Conservation (phyloP, 202 grass and related monocot genomes). For the Digitaria exilis region DNA sequence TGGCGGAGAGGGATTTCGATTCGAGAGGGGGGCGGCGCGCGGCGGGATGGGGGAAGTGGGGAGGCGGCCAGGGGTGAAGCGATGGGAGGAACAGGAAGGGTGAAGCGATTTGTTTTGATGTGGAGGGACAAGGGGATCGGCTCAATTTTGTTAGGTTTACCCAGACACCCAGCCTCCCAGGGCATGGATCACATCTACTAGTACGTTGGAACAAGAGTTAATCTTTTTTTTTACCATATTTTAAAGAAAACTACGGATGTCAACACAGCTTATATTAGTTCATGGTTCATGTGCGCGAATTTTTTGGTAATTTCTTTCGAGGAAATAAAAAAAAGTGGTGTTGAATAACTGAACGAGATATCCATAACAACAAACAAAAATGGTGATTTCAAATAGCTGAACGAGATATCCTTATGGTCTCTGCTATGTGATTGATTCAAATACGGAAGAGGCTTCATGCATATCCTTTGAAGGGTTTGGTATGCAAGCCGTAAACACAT, state of each 20-base stretch:
- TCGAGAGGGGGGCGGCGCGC: background rate
- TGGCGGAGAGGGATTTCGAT: conserved; percentile 37
- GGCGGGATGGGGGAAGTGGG: conserved; percentile 20
- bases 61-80: background rate
- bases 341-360: background rate
- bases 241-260: background rate
- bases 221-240: too few relatives aligned
- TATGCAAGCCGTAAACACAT: background rate
- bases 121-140: conserved; percentile 13
- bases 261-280: background rate
- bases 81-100: background rate
- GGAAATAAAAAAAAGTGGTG: background rate
- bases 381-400: background rate
- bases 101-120: conserved; percentile 38
- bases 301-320: background rate
- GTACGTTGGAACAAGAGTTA: background rate
- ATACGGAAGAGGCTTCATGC: background rate
- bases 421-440: background rate
- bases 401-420: background rate
- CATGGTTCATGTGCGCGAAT: background rate
- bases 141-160: conserved; percentile 50
- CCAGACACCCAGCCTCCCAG: background rate
- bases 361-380: background rate
- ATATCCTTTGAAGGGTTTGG: too few relatives aligned
- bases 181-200: background rate